Evolutionary conservation across 768 basidiomycete genomes (phyloP).

Genomic region (Obba rivulosa): DNA sequence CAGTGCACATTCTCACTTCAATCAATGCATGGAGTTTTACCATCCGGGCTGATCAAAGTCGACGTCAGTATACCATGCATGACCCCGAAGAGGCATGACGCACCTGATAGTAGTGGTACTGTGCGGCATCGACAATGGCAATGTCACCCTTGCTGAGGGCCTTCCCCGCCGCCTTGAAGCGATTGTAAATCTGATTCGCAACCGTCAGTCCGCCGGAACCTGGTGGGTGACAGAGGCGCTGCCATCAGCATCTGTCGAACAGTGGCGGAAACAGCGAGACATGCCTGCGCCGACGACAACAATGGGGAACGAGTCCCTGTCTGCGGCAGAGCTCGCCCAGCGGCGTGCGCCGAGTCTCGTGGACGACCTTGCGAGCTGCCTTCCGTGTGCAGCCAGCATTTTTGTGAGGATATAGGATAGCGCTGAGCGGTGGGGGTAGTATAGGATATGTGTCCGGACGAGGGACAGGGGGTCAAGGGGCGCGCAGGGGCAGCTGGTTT

Average conservation of each 20-base stretch:
- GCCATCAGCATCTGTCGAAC: constrained; percentile 5
- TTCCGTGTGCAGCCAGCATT: constrained; percentile 15
- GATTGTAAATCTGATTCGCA: constrained; percentile 83
- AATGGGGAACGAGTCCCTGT: constrained; percentile 65
- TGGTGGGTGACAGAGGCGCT: constrained; percentile 24
- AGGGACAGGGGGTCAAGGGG: background rate
- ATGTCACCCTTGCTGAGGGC: constrained; percentile 70
- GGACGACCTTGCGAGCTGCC: constrained; percentile 10
- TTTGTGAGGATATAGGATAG: background rate
- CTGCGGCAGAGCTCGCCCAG: constrained; percentile 32
- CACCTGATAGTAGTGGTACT: constrained; percentile 84
- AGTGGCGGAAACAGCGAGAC: constrained; percentile 20
- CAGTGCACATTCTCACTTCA: background rate
- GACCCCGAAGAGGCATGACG: constrained; percentile 8
- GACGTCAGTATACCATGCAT: background rate
- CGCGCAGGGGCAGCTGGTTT: background rate
- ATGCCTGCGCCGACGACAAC: constrained; percentile 84
- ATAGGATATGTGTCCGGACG: too few relatives aligned
- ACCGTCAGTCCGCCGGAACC: constrained; percentile 79
- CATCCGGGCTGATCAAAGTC: constrained; percentile 1
- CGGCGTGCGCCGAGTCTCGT: constrained; percentile 10
- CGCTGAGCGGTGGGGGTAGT: background rate
- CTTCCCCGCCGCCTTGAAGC: constrained; percentile 68
- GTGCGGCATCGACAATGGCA: constrained; percentile 76
- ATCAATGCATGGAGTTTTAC: background rate